Conservation (phyloP, 208 protist species). For the Leishmania turanica region DNA sequence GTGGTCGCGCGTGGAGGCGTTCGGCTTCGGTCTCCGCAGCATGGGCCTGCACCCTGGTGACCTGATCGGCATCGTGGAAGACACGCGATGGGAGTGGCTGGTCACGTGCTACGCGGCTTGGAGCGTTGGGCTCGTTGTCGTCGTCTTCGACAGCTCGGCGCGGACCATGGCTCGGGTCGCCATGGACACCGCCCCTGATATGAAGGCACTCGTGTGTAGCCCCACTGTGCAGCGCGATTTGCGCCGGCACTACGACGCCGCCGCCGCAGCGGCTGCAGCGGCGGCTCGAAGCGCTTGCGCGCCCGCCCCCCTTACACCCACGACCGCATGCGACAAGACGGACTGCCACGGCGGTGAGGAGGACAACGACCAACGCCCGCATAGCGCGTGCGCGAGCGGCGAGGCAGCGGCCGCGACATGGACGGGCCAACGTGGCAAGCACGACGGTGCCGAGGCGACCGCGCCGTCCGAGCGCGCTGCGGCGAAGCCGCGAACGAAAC, state of each 20-base stretch:
- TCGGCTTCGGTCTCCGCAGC: slow-evolving; percentile 56
- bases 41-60: slow-evolving; percentile 50
- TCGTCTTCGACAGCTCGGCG: slow-evolving; percentile 36
- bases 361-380: not conserved
- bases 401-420: not conserved
- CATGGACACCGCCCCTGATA: slow-evolving; percentile 25
- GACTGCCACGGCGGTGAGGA: not conserved
- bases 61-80: slow-evolving; percentile 50
- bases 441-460: not conserved
- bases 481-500: not conserved
- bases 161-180: slow-evolving; percentile 32
- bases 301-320: slow-evolving; percentile 4
- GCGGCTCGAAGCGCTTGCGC: slow-evolving; percentile 6
- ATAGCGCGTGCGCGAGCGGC: not conserved
- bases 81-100: slow-evolving; percentile 83
- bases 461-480: not conserved
- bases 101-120: slow-evolving; percentile 66
- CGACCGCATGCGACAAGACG: not conserved
- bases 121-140: slow-evolving; percentile 50
- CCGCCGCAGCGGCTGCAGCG: slow-evolving; percentile 1
- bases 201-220: slow-evolving; percentile 62
- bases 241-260: slow-evolving; percentile 23
- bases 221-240: slow-evolving; percentile 30
- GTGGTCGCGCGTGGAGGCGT: slow-evolving; percentile 53
- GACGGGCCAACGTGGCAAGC: too few species aligned